Percentiles rank a stretch among this genome's conserved stretches.
phyloP scores from a whole-genome alignment of 768 basidiomycete species.

The Naganishia vaughanmartiniae region DNA sequence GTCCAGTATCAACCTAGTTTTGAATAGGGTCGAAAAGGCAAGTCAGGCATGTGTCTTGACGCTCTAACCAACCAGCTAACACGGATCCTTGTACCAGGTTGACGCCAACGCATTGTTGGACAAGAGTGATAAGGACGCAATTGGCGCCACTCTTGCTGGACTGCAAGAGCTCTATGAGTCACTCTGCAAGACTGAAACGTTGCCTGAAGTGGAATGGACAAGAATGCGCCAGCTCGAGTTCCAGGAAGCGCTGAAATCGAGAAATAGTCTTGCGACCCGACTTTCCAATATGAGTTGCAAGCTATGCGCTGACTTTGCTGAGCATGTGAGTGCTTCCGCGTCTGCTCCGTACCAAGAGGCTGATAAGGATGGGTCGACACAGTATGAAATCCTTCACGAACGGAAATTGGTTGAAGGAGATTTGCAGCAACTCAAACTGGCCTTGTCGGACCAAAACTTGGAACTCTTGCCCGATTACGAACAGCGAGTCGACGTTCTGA shows the following conservation, averaged over 20 bases:
- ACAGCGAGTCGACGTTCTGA: slow-evolving; percentile 82
- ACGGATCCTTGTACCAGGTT: slow-evolving; percentile 56
- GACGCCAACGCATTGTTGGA: slow-evolving; percentile 68
- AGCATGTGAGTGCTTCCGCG: slow-evolving; percentile 63
- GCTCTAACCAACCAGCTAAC: not conserved
- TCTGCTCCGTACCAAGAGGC: not conserved
- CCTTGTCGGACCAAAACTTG: slow-evolving; percentile 92
- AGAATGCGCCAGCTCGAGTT: slow-evolving; percentile 77
- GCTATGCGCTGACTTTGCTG: slow-evolving; percentile 65
- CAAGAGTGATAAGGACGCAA: slow-evolving; percentile 64
- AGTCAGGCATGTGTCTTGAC: not conserved
- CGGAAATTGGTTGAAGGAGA: slow-evolving; percentile 70
- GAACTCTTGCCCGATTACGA: slow-evolving; percentile 97
- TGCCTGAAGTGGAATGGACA: slow-evolving; percentile 82
- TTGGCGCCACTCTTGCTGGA: slow-evolving; percentile 55
- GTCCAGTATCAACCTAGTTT: slow-evolving; percentile 72
- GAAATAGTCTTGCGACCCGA: slow-evolving; percentile 58
- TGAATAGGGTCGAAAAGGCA: slow-evolving; percentile 70
- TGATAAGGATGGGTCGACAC: not conserved
- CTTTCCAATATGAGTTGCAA: slow-evolving; percentile 58
- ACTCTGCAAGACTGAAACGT: slow-evolving; percentile 40
- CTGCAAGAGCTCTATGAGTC: slow-evolving; percentile 63
- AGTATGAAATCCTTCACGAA: slow-evolving; percentile 77
- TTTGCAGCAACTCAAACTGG: slow-evolving; percentile 73
- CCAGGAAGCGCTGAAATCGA: slow-evolving; percentile 70